These are phyloP conservation scores for Talaromyces adpressus DNA, from an alignment of 495 filamentous ascomycete genomes.

Conservation along the genomic window DNA sequence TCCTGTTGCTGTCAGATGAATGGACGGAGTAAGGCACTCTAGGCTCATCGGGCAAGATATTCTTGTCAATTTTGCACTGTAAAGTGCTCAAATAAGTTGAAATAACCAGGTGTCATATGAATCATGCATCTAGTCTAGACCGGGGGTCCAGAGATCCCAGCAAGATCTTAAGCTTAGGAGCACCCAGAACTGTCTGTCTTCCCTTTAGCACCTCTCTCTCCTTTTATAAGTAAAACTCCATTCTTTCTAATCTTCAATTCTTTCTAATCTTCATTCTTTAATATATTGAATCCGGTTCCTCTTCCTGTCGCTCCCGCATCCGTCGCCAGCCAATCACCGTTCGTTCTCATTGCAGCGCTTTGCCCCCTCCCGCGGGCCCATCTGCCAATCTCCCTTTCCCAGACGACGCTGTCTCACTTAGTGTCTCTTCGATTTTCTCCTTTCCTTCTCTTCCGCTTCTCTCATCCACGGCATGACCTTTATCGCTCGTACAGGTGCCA, in stretches of 20 bases:
- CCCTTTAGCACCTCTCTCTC: too few species aligned
- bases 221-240: too few species aligned
- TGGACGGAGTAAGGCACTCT: background rate
- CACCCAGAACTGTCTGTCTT: too few species aligned
- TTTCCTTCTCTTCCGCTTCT: background rate
- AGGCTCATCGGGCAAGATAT: background rate
- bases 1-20: background rate
- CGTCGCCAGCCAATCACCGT: background rate
- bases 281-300: background rate
- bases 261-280: background rate
- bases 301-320: background rate
- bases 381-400: background rate
- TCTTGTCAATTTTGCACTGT: too few species aligned
- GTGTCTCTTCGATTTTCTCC: background rate
- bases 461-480: slow-evolving; percentile 2
- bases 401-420: background rate
- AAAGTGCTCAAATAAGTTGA: too few species aligned
- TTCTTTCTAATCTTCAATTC: background rate
- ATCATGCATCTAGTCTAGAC: too few species aligned
- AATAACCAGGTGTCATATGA: too few species aligned
- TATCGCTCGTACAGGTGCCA: background rate
- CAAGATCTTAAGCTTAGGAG: too few species aligned
- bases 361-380: background rate
- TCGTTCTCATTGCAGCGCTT: background rate
- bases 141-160: too few species aligned